phyloP scores from a whole-genome alignment of 305 asterid genomes.

The Plantago coronopus region DNA sequence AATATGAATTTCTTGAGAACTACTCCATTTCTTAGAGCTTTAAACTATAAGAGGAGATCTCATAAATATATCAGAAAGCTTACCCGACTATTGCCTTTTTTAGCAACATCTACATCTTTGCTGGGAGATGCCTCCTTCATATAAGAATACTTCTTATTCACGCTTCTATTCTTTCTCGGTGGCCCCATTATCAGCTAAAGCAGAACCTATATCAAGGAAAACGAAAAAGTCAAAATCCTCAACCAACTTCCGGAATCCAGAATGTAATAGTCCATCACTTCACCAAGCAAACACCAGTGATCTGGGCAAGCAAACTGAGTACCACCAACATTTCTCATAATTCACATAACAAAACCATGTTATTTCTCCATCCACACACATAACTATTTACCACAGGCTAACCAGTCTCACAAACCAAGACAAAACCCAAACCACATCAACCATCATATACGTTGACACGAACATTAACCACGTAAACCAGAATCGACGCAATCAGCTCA shows the following conservation, averaged over 20 bases:
- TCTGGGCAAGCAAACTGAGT: too few species aligned
- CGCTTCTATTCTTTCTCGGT: slow-evolving; percentile 58
- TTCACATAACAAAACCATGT: too few species aligned
- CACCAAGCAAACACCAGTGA: not conserved
- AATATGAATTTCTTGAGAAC: slow-evolving; percentile 16
- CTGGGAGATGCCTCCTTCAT: slow-evolving; percentile 57
- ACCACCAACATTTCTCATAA: too few species aligned
- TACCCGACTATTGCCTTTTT: slow-evolving; percentile 61
- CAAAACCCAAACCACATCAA: too few species aligned
- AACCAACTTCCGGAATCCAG: not conserved
- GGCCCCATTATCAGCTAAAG: slow-evolving; percentile 60
- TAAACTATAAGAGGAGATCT: slow-evolving; percentile 20
- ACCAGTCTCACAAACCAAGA: too few species aligned
- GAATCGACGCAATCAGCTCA: too few species aligned
- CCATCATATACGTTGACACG: too few species aligned
- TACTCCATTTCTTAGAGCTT: slow-evolving; percentile 7
- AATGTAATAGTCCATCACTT: not conserved
- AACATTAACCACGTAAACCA: too few species aligned
- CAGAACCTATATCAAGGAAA: slow-evolving; percentile 5
- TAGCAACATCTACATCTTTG: slow-evolving; percentile 55
- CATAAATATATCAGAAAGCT: slow-evolving; percentile 30
- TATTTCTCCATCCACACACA: too few species aligned
- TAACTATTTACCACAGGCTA: too few species aligned
- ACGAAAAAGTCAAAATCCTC: not conserved
- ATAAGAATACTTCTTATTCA: slow-evolving; percentile 50